Base-by-base conservation (phyloP, 2,329 filamentous ascomycete species). In the Ambrosiella beaveri region DNA sequence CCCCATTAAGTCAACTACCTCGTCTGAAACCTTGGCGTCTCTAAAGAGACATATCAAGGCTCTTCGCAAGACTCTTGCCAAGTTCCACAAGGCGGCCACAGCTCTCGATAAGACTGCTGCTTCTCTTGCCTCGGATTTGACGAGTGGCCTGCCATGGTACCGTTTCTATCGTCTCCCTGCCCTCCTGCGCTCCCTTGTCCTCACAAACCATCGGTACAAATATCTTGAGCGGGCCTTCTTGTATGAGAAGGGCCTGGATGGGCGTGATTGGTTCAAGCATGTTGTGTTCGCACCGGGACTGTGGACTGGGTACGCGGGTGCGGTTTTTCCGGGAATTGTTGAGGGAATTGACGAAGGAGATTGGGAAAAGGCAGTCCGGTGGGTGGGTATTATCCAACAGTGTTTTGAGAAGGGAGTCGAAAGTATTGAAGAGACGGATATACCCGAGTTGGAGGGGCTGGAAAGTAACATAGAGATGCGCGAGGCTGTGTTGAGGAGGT, bases 201-300 rank as follows among this genome's bases (percentile, higher is more conserved):
- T 70, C 9, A 78, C 84, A 50, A 97, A 97, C 69, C 75, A 74
- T 38, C 85, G 86, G 67, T 95, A 95, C 74, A 95, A 95, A 75
- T 74, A 75, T 7, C 71, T 97, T 0, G 91, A 97, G 69, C 76
- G 89, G 13, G 75, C 82, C 55, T 95, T 96, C 69, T 65, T 96
- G 62, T 85, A 88, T 65, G 71, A 80, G 3, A 74, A 77, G 2
- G 91, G 91, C 0, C 71, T 97, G 17, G 90, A 95, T 67, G 81
- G 81, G 1, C 75, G 91, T 61, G 73, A 74, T 27, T 96, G 89
- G 89, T 97, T 91, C 73, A 96, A 96, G 73, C 91, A 96, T 65
- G 85, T 95, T 1, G 85, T 96, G 1, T 96, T 94, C 70, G 90
- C 90, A 1, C 90, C 90, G 0, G 90, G 90, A 0, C 68, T 91